Percentiles rank a stretch among this genome's conserved stretches.
Conservation (phyloP, 2,329 filamentous ascomycete species). For the Phialophora verrucosa region DNA sequence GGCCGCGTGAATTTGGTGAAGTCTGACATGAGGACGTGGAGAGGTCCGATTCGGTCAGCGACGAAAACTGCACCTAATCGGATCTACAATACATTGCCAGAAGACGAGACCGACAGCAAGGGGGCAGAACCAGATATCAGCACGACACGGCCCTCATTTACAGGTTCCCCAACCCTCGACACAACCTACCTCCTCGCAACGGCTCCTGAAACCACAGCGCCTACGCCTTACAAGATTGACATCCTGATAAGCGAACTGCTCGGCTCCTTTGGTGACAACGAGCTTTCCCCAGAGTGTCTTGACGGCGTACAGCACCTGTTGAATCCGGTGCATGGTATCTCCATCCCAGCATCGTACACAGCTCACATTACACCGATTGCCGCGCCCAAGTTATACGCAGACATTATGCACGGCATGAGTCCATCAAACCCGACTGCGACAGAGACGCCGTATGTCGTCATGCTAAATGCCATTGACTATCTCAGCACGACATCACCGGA, state of each 20-base stretch:
- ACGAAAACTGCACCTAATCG: conserved; percentile 32
- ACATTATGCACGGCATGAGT: conserved; percentile 69
- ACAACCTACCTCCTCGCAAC: conserved; percentile 30
- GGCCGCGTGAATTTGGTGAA: conserved; percentile 84
- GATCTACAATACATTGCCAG: conserved; percentile 32
- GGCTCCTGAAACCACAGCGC: conserved; percentile 25
- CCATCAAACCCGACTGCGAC: conserved; percentile 72
- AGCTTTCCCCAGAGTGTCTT: conserved; percentile 93
- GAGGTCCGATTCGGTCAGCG: conserved; percentile 64
- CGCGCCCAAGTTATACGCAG: conserved; percentile 81
- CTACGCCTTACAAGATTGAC: conserved; percentile 63
- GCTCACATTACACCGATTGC: conserved; percentile 92
- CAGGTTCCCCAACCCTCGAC: conserved; percentile 60
- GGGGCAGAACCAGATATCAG: conserved; percentile 44
- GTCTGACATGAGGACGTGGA: conserved; percentile 97
- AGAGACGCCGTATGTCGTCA: conserved; percentile 93
- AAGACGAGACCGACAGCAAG: conserved; percentile 36
- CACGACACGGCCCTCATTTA: conserved; percentile 28
- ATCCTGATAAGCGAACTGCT: conserved; percentile 93
- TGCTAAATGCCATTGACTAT: conserved; percentile 87
- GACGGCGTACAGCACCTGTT: conserved; percentile 94
- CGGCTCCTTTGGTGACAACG: conserved; percentile 95
- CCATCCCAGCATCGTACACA: conserved; percentile 90
- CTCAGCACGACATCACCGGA: conserved; percentile 70
- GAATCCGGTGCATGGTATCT: conserved; percentile 80